Evolutionary conservation across 2,329 filamentous ascomycete genomes (phyloP).

Genomic region (Shiraia sp.): DNA sequence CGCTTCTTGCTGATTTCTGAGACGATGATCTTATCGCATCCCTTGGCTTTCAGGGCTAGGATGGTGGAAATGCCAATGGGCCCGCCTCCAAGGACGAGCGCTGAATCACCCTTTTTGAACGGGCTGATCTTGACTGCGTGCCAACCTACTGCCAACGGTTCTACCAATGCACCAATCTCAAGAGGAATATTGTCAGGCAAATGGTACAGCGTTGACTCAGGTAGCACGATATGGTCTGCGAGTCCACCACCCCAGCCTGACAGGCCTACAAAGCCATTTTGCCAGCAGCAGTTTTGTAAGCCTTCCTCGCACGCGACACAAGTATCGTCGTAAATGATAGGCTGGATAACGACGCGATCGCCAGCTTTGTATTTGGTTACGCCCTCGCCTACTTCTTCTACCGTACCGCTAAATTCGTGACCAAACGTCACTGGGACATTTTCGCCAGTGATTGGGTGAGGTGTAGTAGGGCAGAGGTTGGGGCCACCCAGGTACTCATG

Average conservation of each 20-base stretch:
- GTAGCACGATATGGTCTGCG: conserved; percentile 56
- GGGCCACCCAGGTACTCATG: conserved; percentile 54
- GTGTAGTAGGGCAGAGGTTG: conserved; percentile 55
- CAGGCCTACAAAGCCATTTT: conserved; percentile 58
- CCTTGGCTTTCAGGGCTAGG: conserved; percentile 35
- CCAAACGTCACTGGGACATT: conserved; percentile 57
- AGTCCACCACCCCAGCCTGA: conserved; percentile 59
- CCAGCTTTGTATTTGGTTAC: conserved; percentile 55
- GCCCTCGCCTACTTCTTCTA: conserved; percentile 57
- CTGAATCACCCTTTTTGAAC: conserved; percentile 52
- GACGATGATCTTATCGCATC: conserved; percentile 53
- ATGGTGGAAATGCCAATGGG: conserved; percentile 55
- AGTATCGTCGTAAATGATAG: conserved; percentile 59
- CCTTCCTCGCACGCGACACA: conserved; percentile 58
- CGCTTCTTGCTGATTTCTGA: conserved; percentile 55
- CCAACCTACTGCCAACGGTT: conserved; percentile 60
- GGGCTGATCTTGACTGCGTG: conserved; percentile 58
- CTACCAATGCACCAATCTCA: conserved; percentile 58
- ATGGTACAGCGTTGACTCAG: conserved; percentile 50
- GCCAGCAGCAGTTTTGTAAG: conserved; percentile 59
- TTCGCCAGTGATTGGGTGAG: conserved; percentile 59
- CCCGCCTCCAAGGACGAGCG: conserved; percentile 57
- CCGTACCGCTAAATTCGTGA: conserved; percentile 57
- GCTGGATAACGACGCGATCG: conserved; percentile 55
- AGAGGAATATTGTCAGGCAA: conserved; percentile 57